Evolutionary conservation across 129 eudicot genomes (phyloP).

Genomic region (Gnaphalium uliginosum): DNA sequence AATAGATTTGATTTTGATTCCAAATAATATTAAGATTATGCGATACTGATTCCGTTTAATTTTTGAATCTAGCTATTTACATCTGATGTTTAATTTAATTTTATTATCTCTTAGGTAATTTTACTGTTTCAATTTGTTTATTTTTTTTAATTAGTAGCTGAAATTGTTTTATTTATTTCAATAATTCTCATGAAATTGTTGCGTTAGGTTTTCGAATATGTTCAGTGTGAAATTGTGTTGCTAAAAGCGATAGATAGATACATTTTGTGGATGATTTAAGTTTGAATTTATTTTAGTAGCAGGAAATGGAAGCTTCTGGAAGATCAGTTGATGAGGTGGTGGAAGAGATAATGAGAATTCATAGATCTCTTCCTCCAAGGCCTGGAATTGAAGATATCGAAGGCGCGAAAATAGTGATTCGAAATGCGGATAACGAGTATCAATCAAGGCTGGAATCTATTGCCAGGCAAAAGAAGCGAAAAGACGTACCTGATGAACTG

Average conservation of each 20-base stretch:
- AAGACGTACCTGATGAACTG: constrained; percentile 65
- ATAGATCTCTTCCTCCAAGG: constrained; percentile 63
- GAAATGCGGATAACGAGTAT: constrained; percentile 63
- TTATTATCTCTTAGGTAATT: background rate
- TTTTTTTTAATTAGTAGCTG: background rate
- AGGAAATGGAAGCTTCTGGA: constrained; percentile 4
- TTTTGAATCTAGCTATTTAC: constrained; percentile 1
- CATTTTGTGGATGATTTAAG: background rate
- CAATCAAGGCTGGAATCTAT: constrained; percentile 57
- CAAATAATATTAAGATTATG: constrained; percentile 3
- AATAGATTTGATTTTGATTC: constrained; percentile 17
- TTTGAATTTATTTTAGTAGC: background rate
- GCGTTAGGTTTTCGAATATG: background rate
- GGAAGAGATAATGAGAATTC: constrained; percentile 71
- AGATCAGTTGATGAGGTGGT: constrained; percentile 67
- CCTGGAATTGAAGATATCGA: constrained; percentile 85
- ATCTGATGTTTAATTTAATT: constrained; percentile 12
- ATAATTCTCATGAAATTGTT: background rate
- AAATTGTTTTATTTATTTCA: background rate
- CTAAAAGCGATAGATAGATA: background rate
- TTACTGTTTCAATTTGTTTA: constrained; percentile 5
- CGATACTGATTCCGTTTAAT: constrained; percentile 16
- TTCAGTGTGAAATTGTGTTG: background rate
- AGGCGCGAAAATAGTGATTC: constrained; percentile 61
- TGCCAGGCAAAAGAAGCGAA: constrained; percentile 45